These are phyloP conservation scores for Cordyceps javanica DNA, from an alignment of 2,329 filamentous ascomycete species.

Conservation along the genomic window DNA sequence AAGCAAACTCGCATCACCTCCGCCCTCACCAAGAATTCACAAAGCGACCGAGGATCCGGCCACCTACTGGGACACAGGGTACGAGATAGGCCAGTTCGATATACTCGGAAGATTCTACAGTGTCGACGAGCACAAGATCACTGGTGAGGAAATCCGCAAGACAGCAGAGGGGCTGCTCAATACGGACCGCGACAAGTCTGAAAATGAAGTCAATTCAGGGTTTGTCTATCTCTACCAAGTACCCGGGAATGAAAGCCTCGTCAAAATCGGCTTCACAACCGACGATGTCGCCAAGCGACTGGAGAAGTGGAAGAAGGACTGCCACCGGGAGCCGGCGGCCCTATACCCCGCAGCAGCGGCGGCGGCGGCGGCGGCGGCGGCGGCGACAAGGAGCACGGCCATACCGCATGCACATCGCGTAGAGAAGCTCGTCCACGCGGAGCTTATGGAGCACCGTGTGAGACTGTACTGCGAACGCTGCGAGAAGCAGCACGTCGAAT, in stretches of 20 bases:
- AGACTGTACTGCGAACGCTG: conserved; percentile 5
- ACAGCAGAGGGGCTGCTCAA: background rate
- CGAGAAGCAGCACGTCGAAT: conserved; percentile 8
- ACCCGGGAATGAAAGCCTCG: background rate
- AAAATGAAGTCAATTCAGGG: conserved; percentile 30
- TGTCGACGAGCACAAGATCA: background rate
- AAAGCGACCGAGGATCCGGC: too few species aligned
- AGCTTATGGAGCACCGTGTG: conserved; percentile 5
- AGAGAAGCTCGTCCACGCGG: conserved; percentile 9
- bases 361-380: too few species aligned
- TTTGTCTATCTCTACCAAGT: conserved; percentile 8
- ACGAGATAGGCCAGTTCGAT: background rate
- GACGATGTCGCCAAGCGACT: background rate
- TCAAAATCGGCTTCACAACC: conserved; percentile 10
- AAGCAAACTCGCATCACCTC: background rate
- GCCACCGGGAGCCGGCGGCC: background rate
- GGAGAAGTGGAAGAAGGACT: conserved; percentile 3
- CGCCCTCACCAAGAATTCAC: background rate
- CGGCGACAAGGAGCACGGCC: background rate
- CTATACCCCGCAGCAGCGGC: background rate
- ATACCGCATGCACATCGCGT: conserved; percentile 9
- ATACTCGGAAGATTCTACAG: background rate
- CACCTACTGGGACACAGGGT: background rate
- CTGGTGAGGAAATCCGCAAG: background rate
- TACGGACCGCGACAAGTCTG: conserved; percentile 19